Evolutionary conservation across 2,329 filamentous ascomycete species (phyloP).

Genomic region (Aureobasidium pullulans): DNA sequence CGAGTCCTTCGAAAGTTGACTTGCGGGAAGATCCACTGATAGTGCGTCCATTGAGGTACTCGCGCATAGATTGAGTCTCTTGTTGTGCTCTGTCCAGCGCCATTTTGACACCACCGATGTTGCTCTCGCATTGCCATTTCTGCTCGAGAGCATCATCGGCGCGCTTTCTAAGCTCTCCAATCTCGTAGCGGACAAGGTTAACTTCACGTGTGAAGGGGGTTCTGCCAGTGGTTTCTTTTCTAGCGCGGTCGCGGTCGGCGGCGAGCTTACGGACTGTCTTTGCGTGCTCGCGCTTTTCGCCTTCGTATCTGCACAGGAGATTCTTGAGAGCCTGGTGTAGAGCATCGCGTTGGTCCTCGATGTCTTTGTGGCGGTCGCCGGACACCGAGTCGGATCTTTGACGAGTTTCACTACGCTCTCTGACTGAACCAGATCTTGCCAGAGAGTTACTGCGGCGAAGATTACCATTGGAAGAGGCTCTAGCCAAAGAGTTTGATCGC

Average conservation of each 20-base stretch:
- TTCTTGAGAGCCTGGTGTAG: conserved; percentile 80
- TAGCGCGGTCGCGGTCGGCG: conserved; percentile 65
- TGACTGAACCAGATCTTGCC: conserved; percentile 27
- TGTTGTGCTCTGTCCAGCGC: conserved; percentile 92
- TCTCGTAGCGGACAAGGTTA: conserved; percentile 68
- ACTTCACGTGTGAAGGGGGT: conserved; percentile 82
- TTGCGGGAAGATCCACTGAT: not conserved
- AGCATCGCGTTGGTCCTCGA: conserved; percentile 88
- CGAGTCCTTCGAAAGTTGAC: conserved; percentile 11
- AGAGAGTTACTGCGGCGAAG: conserved; percentile 24
- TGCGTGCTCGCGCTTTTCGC: conserved; percentile 73
- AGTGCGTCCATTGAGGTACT: conserved; percentile 36
- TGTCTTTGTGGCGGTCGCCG: conserved; percentile 63
- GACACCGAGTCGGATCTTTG: conserved; percentile 37
- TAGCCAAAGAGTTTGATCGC: conserved; percentile 52
- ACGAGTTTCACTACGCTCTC: conserved; percentile 33
- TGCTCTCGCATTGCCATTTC: conserved; percentile 94
- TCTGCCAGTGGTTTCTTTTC: conserved; percentile 58
- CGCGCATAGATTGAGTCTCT: conserved; percentile 77
- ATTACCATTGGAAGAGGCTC: conserved; percentile 36
- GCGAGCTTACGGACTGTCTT: conserved; percentile 75
- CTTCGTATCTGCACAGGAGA: conserved; percentile 75
- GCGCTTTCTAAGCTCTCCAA: conserved; percentile 73
- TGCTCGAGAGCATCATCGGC: conserved; percentile 92
- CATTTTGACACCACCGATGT: conserved; percentile 82